phyloP scores from a whole-genome alignment of 2,329 filamentous ascomycete genomes.

The Hymenoscyphus fraxineus region DNA sequence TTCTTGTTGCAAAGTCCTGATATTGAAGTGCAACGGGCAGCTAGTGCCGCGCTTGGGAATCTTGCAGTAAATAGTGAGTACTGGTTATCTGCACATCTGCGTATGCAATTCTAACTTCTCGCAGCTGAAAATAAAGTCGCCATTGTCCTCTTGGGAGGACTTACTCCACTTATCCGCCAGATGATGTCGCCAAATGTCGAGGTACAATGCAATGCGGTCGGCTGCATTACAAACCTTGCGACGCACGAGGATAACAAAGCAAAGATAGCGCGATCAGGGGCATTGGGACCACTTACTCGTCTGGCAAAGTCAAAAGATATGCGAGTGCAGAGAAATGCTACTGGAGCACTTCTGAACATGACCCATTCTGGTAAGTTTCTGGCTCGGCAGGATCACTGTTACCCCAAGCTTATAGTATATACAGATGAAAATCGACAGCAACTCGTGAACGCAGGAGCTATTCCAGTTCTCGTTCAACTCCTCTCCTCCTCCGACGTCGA shows the following conservation, averaged over 20 bases:
- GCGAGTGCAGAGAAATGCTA: slow-evolving; percentile 96
- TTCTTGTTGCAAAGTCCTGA: slow-evolving; percentile 92
- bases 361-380: slow-evolving; percentile 80
- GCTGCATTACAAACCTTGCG: slow-evolving; percentile 96
- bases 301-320: slow-evolving; percentile 97
- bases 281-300: slow-evolving; percentile 82
- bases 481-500: slow-evolving; percentile 91
- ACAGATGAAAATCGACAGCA: slow-evolving; percentile 95
- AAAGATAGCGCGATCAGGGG: slow-evolving; percentile 93
- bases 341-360: slow-evolving; percentile 95
- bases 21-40: slow-evolving; percentile 94
- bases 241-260: slow-evolving; percentile 99
- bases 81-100: neutral
- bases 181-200: slow-evolving; percentile 99
- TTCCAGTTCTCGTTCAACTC: slow-evolving; percentile 92
- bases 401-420: slow-evolving; percentile 17
- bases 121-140: slow-evolving; percentile 97
- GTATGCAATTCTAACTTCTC: slow-evolving; percentile 39
- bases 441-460: slow-evolving; percentile 94
- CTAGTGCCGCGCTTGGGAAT: slow-evolving; percentile 92
- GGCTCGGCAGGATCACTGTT: neutral
- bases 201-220: slow-evolving; percentile 97
- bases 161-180: slow-evolving; percentile 89
- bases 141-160: slow-evolving; percentile 87
- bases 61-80: slow-evolving; percentile 90